Percentiles rank a stretch among this genome's conserved stretches.
Evolutionary conservation across 306 rosid genomes (phyloP).

Genomic region (Citrullus amarus): DNA sequence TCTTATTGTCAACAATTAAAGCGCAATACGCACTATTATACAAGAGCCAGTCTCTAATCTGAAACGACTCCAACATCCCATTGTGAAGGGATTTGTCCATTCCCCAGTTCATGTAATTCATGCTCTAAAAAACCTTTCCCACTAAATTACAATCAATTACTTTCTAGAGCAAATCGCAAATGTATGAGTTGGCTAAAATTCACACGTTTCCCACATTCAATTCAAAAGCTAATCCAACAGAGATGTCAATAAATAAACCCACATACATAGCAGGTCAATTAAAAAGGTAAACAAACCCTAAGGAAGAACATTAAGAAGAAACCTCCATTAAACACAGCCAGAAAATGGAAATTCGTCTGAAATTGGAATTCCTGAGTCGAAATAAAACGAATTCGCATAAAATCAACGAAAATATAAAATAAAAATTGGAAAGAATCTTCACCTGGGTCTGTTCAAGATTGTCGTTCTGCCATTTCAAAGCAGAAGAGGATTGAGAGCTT

Average conservation of each 20-base stretch:
- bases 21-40: neutral
- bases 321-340: neutral
- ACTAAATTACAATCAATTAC: neutral
- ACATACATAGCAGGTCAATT: neutral
- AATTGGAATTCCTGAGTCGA: neutral
- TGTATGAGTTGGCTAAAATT: neutral
- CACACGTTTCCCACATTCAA: neutral
- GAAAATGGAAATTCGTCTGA: neutral
- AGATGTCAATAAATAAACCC: neutral
- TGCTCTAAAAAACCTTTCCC: neutral
- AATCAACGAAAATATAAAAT: neutral
- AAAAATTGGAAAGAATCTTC: neutral
- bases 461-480: neutral
- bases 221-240: neutral
- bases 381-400: neutral
- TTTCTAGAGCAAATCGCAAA: neutral
- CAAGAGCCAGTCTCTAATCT: neutral
- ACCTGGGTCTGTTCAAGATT: neutral
- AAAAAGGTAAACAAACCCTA: neutral
- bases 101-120: neutral
- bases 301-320: neutral
- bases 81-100: neutral
- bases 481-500: slow-evolving; percentile 8
- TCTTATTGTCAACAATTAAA: neutral
- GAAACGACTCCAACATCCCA: no score